Evolutionary conservation across 148 eudicot genomes (phyloP), one percentile per base, ranked within the genome.

Genomic region (Arbutus unedo): DNA sequence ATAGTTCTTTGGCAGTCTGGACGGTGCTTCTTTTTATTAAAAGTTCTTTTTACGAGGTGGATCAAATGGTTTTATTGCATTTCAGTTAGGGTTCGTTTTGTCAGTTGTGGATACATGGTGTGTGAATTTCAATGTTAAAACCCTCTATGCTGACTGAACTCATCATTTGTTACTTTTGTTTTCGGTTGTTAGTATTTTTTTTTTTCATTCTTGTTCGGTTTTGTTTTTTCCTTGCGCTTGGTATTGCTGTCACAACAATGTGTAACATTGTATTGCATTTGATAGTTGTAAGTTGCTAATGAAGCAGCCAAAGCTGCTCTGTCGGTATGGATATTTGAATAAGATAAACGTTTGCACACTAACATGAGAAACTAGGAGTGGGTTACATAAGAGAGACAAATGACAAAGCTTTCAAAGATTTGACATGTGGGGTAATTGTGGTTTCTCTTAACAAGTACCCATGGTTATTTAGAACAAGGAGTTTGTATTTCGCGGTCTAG

Each of bases 321-420:
- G 59, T 14, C 59, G 3, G 50, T 45, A 8, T 15, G 75, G 50
- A 43, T 41, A 41, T 71, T 43, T 41, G 75, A 31, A 41, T 3
- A 70, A 71, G 23, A 73, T 31, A n/a, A 73, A 73, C 25, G 18
- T 44, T 73, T 5, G 23, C 53, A 44, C 3, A 23, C 13, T 64
- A 72, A 44, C n/a, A n/a, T 73, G 76, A n/a, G 13, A 73, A 73
- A 45, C 23, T 73, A 73, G 76, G 50, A 45, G 14, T 45, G 53
- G 23, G 53, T 45, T 45, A 73, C 76, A 19, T 44, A 71, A 71
- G 53, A 2, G 76, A 73, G 51, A n/a, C 23, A 73, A 70, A 43
- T 44, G 51, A n/a, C 23, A 73, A 70, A 43, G 76, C 21, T 71
- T 71, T 71, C n/a, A 71, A 44, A 73, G 76, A 16, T 23, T 55